phyloP scores from a whole-genome alignment of 2,329 filamentous ascomycete genomes.

The Fusarium stilboides region DNA sequence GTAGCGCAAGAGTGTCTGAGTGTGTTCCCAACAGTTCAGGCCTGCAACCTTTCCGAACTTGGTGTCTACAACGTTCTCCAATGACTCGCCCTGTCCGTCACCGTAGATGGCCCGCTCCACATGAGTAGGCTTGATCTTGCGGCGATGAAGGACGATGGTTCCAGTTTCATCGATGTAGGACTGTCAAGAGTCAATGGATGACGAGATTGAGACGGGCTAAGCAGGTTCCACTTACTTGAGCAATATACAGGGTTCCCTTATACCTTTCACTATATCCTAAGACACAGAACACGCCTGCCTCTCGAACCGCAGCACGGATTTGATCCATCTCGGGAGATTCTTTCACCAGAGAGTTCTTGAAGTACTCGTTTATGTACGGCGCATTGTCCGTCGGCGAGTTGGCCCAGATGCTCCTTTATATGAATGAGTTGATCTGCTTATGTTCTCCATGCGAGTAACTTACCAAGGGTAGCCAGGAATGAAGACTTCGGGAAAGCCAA shows the following conservation, averaged over 20 bases:
- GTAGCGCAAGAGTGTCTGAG: slow-evolving; percentile 64
- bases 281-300: slow-evolving; percentile 60
- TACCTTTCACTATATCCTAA: slow-evolving; percentile 61
- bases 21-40: slow-evolving; percentile 66
- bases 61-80: slow-evolving; percentile 57
- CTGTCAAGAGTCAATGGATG: slow-evolving; percentile 48
- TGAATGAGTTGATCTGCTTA: slow-evolving; percentile 29
- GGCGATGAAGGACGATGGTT: slow-evolving; percentile 57
- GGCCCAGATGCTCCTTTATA: slow-evolving; percentile 49
- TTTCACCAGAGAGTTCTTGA: slow-evolving; percentile 59
- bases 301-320: slow-evolving; percentile 62
- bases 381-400: slow-evolving; percentile 52
- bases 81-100: slow-evolving; percentile 58
- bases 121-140: slow-evolving; percentile 68
- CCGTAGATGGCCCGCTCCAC: slow-evolving; percentile 66
- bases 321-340: slow-evolving; percentile 60
- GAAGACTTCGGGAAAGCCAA: slow-evolving; percentile 63
- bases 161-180: slow-evolving; percentile 59
- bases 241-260: slow-evolving; percentile 60
- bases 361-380: slow-evolving; percentile 60
- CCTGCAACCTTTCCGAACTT: slow-evolving; percentile 59
- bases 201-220: accelerated
- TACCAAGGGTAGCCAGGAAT: slow-evolving; percentile 64
- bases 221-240: slow-evolving; percentile 13
- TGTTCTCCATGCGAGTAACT: slow-evolving; percentile 13